A percentile compares a stretch with the other conserved stretches of the same genome.
phyloP scores from a whole-genome alignment of 73 alveolate species.

The Tetrahymena elliotti region DNA sequence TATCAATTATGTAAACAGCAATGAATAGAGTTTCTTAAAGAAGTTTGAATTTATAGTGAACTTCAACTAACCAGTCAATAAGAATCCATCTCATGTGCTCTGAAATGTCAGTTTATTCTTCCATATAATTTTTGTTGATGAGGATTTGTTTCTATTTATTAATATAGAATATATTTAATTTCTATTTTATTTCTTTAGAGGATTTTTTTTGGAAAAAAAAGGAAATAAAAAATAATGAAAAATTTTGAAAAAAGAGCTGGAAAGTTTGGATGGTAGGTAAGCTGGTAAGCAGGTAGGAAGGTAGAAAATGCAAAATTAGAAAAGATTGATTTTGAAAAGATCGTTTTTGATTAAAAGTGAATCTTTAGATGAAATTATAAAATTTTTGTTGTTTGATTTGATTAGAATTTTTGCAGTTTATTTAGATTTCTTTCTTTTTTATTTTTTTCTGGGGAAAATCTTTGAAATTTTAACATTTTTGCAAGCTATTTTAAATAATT shows the following conservation, averaged over 20 bases:
- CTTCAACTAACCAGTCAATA: conserved; percentile 76
- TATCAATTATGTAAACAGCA: conserved; percentile 57
- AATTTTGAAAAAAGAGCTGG: too few species aligned
- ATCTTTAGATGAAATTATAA: too few species aligned
- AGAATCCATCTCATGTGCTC: conserved; percentile 68
- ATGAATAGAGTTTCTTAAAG: conserved; percentile 66
- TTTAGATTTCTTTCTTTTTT: too few species aligned
- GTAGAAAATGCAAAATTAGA: too few species aligned
- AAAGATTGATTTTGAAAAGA: too few species aligned
- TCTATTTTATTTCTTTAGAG: not conserved
- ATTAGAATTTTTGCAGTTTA: not conserved
- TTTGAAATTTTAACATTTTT: too few species aligned
- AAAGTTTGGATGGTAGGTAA: too few species aligned
- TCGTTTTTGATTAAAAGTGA: too few species aligned
- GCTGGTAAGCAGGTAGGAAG: too few species aligned
- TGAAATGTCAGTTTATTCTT: conserved; percentile 52
- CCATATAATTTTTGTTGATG: not conserved
- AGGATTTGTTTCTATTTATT: not conserved
- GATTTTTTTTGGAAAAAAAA: too few species aligned
- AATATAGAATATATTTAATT: not conserved
- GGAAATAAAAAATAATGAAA: too few species aligned
- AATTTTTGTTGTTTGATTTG: too few species aligned
- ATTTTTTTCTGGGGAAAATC: not conserved
- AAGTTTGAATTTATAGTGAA: conserved; percentile 57
- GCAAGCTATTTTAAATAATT: not conserved